Evolutionary conservation across 2,329 filamentous ascomycete species (phyloP), one percentile per base, ranked within the genome.

Genomic region (Parastagonospora nodorum): DNA sequence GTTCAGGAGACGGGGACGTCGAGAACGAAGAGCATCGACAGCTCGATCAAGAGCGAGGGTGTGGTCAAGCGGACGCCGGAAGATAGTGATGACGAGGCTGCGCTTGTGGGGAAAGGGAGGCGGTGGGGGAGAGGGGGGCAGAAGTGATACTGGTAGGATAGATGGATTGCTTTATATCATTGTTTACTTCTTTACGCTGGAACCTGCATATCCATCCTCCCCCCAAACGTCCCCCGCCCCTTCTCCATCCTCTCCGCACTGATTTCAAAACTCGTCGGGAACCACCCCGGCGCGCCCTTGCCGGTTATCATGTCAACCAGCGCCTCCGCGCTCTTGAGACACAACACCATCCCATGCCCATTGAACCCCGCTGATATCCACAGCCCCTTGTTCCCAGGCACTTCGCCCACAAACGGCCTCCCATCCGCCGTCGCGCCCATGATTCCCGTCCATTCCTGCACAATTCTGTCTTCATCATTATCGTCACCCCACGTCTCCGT

Each of bases 271-370:
- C 74, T 76, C 11, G 73, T 64, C 0, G 83, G 83, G 40, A 86
- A 84, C 83, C 82, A 86, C 8, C 60, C 55, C 6, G 78, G 66
- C 39, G 58, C 60, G 9, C 63, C 66, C 12, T 44, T 74, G 53
- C 62, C 57, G 15, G 68, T 37, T 54, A 86, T 78, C 81, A 87
- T 84, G 28, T 74, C 71, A 1, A 78, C 81, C 50, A 88, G 59
- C 0, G 80, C 85, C 57, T 80, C 78, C 0, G 84, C 84, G 27
- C 80, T 82, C 65, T 84, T 81, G 74, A 84, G 82, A 47, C 83
- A 84, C 29, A 84, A 68, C 1, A 85, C 85, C 86, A 88, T 88
- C 0, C 85, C 68, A 66, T 88, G 84, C 1, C 86, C 86, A 56
- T 86, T 85, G 56, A 88, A 88, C 5, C 83, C 80, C 2, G 81